Conservation (phyloP, 129 eudicot species). For the Rutidosis leptorrhynchoides region DNA sequence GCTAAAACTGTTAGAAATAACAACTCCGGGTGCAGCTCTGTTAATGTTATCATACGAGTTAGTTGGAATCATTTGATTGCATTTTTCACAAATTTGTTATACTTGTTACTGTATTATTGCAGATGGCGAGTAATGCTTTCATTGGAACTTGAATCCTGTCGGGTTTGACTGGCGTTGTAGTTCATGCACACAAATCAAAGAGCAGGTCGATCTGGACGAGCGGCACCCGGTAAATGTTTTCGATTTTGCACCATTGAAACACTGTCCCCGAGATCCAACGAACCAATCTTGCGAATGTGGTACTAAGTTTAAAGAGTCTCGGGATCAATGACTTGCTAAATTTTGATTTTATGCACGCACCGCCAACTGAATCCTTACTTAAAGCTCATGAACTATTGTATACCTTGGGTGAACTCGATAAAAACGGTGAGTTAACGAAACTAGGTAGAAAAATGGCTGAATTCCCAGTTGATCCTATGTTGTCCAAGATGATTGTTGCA, state of each 20-base stretch:
- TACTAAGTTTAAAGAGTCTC: conserved; percentile 78
- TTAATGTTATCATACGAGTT: conserved; percentile 13
- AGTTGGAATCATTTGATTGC: background rate
- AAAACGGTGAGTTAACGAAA: conserved; percentile 85
- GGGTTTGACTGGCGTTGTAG: background rate
- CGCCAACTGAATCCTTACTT: conserved; percentile 82
- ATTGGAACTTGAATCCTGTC: conserved; percentile 2
- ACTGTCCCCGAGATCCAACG: too few species aligned
- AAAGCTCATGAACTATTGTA: conserved; percentile 80
- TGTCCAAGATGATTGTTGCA: conserved; percentile 94
- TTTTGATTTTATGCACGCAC: conserved; percentile 96
- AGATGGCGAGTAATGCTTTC: conserved; percentile 32
- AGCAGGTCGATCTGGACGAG: too few species aligned
- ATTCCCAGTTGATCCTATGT: conserved; percentile 96
- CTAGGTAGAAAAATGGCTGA: conserved; percentile 96
- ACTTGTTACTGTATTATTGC: conserved; percentile 34
- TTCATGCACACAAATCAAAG: background rate
- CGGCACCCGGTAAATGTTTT: too few species aligned
- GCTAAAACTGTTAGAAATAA: conserved; percentile 96
- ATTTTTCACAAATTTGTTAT: conserved; percentile 24
- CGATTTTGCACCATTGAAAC: conserved; percentile 94
- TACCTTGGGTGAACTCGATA: conserved; percentile 88
- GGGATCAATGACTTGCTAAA: conserved; percentile 82
- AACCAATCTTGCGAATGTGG: conserved; percentile 95
- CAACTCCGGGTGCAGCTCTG: conserved; percentile 69